These are phyloP conservation scores for Fusarium circinatum DNA, from an alignment of 2,329 filamentous ascomycete genomes.

Conservation along the genomic window DNA sequence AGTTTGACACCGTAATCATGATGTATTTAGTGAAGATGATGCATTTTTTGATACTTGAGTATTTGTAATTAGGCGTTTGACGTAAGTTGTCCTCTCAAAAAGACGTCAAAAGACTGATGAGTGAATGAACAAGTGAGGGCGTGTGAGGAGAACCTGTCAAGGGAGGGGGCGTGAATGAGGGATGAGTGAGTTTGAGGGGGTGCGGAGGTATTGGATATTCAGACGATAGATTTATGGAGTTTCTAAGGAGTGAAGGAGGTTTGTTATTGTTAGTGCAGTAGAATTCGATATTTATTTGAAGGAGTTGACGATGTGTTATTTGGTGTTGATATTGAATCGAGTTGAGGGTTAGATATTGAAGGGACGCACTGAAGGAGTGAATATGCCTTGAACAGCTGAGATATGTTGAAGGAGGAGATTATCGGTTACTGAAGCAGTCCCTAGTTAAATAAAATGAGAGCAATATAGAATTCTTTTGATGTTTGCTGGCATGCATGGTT, in stretches of 20 bases:
- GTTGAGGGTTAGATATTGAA: constrained; percentile 13
- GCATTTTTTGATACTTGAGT: background rate
- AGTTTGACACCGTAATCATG: background rate
- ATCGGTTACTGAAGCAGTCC: constrained; percentile 16
- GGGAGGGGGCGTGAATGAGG: constrained; percentile 33
- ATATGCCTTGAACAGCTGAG: background rate
- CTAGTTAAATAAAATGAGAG: constrained; percentile 7
- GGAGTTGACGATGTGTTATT: constrained; percentile 11
- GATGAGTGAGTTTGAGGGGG: constrained; percentile 22
- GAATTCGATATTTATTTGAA: constrained; percentile 9
- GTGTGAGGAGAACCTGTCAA: constrained; percentile 7
- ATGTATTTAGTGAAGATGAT: background rate
- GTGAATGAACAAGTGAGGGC: constrained; percentile 3
- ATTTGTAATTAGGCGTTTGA: background rate
- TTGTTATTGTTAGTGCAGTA: constrained; percentile 12
- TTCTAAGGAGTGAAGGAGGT: constrained; percentile 7
- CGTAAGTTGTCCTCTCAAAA: background rate
- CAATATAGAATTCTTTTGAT: background rate
- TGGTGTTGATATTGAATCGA: constrained; percentile 1
- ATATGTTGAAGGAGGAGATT: background rate
- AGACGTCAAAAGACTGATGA: background rate
- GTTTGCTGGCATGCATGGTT: constrained; percentile 23
- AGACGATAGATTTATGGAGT: constrained; percentile 30
- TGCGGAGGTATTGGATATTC: constrained; percentile 37
- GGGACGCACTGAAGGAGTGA: background rate